Conservation (phyloP, 257 asterid species). For the Scutellaria baicalensis region DNA sequence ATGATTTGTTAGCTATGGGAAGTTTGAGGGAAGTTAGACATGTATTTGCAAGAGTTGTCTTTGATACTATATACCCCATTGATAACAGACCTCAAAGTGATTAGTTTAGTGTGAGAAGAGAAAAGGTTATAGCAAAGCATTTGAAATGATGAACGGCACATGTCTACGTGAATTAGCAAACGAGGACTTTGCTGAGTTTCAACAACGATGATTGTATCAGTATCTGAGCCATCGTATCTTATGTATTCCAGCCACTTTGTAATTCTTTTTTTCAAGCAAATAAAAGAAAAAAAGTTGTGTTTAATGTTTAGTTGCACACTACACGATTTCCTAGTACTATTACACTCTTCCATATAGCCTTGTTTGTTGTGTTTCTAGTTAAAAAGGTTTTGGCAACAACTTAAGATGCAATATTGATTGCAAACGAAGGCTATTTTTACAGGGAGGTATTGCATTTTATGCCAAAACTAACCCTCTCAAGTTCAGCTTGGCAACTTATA, state of each 20-base stretch:
- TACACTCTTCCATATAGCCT: too few species aligned
- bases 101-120: background rate
- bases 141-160: background rate
- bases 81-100: conserved; percentile 12
- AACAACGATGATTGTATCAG: background rate
- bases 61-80: conserved; percentile 78
- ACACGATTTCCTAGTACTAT: background rate
- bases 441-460: too few species aligned
- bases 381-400: too few species aligned
- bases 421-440: too few species aligned
- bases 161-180: background rate
- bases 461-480: too few species aligned
- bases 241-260: background rate
- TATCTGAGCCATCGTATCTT: background rate
- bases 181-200: background rate
- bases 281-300: background rate
- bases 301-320: background rate
- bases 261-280: background rate
- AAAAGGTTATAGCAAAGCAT: background rate
- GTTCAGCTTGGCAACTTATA: background rate
- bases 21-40: conserved; percentile 72
- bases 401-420: too few species aligned
- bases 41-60: conserved; percentile 79
- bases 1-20: conserved; percentile 68
- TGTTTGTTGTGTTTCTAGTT: too few species aligned